These are phyloP conservation scores for Myochromella boudieri DNA, from an alignment of 768 basidiomycete species.

Conservation along the genomic window DNA sequence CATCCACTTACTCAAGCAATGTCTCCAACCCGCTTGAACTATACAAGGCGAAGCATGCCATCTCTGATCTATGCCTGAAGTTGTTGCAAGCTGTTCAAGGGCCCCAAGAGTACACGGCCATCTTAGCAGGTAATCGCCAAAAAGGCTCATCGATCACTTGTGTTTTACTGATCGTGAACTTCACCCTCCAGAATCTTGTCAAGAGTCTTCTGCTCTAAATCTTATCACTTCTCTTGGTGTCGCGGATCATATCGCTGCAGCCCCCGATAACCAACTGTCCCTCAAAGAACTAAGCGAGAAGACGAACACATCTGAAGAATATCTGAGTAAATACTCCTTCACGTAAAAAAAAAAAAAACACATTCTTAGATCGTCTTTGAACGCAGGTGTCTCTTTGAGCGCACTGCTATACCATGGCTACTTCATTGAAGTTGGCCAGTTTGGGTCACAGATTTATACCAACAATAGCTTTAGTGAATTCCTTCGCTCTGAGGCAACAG, in stretches of 20 bases:
- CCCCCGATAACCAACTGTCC: not conserved
- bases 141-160: not conserved
- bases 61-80: not conserved
- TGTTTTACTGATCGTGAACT: not conserved
- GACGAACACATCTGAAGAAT: not conserved
- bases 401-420: conserved; percentile 6
- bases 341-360: too few species aligned
- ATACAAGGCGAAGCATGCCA: conserved; percentile 7
- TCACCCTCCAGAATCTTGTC: conserved; percentile 8
- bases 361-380: too few species aligned
- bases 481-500: conserved; percentile 2
- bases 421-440: conserved; percentile 8
- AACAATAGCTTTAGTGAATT: conserved; percentile 8
- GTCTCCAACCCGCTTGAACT: not conserved
- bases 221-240: conserved; percentile 5
- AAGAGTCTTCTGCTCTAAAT: conserved; percentile 8
- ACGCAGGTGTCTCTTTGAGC: conserved; percentile 5
- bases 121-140: not conserved
- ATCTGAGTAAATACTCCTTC: not conserved
- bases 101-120: conserved; percentile 9
- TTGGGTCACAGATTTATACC: conserved; percentile 2
- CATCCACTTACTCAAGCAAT: not conserved
- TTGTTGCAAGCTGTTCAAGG: conserved; percentile 6
- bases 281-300: not conserved
- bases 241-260: conserved; percentile 4